Evolutionary conservation across 1,139 yeast genomes (phyloP), one percentile per base, ranked within the genome.

Genomic region (Blastobotrys niveus): DNA sequence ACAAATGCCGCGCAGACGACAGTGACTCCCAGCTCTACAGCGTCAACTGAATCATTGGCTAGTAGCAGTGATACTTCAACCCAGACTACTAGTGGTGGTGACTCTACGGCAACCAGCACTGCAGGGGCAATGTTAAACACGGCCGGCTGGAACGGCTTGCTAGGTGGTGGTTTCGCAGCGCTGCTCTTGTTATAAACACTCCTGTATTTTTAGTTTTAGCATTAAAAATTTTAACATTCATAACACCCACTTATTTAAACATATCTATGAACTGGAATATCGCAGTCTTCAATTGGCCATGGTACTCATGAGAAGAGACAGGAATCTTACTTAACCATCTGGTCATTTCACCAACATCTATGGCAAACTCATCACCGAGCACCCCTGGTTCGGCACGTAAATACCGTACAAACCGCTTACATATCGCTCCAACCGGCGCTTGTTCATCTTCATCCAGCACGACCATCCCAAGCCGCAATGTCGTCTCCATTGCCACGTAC

Each of bases 71-170:
- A n/a, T n/a, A n/a, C n/a, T n/a, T n/a, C n/a, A n/a, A n/a, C n/a
- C n/a, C n/a, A n/a, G n/a, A 14, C 12, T 18, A 31, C 34, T 8
- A 15, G 34, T 31, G 19, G 20, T 7, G 17, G 19, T 14, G 26
- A 24, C 36, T 20, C 39, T 33, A 20, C 31, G 3, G 12, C 43
- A 14, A 26, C 38, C 25, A 20, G 31, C 30, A 24, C 29, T 17
- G 34, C 14, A n/a, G 43, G 26, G 2, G 37, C 43, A 26, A 15
- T 39, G 26, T 15, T 17, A n/a, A 33, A 31, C n/a, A 26, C 38
- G 9, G 43, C 19, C 25, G 45, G 43, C 22, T 29, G 45, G 20
- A 21, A 19, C 24, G 42, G 43, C n/a, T 34, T 46, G 8, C 31
- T 45, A n/a, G 47, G 37, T 24, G 36, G 30, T 27, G 30, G 30